These are phyloP conservation scores for Fraxinus sp. DNA, from an alignment of 305 asterid genomes.

Conservation along the genomic window DNA sequence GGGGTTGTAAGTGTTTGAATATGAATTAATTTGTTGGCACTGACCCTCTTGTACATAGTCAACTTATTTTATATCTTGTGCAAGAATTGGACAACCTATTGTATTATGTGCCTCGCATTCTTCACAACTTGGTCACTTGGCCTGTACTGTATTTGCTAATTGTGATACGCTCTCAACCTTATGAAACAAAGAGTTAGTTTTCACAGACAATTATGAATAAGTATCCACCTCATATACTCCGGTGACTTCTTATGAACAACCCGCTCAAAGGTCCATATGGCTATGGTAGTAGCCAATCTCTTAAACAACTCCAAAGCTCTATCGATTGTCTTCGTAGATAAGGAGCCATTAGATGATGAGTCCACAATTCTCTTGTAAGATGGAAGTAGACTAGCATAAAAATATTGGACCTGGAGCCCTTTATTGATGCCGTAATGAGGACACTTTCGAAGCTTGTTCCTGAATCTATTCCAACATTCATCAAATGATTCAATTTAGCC, in stretches of 20 bases:
- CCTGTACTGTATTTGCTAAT: neutral
- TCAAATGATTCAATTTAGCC: neutral
- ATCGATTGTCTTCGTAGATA: neutral
- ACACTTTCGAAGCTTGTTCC: neutral
- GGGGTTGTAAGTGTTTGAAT: neutral
- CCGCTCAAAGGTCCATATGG: neutral
- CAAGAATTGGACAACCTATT: neutral
- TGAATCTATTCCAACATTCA: neutral
- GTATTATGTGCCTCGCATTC: neutral
- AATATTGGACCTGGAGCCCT: neutral
- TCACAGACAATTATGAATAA: neutral
- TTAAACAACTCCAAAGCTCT: neutral
- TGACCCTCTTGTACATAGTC: neutral
- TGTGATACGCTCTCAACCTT: neutral
- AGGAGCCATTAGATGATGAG: neutral
- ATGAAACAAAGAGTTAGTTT: neutral
- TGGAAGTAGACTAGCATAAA: neutral
- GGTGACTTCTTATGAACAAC: neutral
- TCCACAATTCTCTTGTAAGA: neutral
- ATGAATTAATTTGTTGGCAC: neutral
- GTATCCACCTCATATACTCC: neutral
- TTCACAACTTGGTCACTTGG: neutral
- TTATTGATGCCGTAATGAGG: neutral
- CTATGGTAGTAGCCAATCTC: neutral
- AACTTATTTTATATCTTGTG: neutral